Percentiles rank a stretch among this genome's conserved stretches.
phyloP scores from a whole-genome alignment of 2,329 filamentous ascomycete genomes.

The Trichophyton simii region DNA sequence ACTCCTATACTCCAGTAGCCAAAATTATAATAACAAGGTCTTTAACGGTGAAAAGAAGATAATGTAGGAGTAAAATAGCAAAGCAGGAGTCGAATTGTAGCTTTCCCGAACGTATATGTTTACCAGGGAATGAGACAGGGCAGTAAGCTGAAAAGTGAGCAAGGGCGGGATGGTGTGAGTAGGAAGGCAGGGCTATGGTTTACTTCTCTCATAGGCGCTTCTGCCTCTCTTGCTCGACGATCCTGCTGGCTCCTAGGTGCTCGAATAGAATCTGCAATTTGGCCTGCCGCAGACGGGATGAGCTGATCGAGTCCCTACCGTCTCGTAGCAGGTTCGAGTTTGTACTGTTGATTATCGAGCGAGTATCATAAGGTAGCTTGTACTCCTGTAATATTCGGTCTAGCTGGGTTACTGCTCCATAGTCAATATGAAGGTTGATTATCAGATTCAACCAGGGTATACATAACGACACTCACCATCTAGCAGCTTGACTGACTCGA shows the following conservation, averaged over 20 bases:
- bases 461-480: constrained; percentile 13
- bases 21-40: not conserved
- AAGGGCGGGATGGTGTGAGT: not conserved
- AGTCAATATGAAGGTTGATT: not conserved
- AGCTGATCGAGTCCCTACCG: constrained; percentile 6
- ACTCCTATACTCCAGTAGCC: not conserved
- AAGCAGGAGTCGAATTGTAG: not conserved
- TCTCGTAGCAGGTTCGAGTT: constrained; percentile 3
- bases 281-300: constrained; percentile 12
- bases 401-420: constrained; percentile 14
- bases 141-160: not conserved
- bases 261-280: constrained; percentile 17
- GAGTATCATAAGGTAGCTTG: constrained; percentile 14
- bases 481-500: constrained; percentile 15
- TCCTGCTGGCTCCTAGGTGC: constrained; percentile 15
- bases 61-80: not conserved
- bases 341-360: constrained; percentile 8
- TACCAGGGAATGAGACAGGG: not conserved
- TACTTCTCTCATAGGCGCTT: not conserved
- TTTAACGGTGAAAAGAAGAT: not conserved
- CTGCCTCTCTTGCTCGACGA: constrained; percentile 12
- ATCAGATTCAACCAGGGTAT: not conserved
- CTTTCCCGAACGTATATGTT: constrained; percentile 1
- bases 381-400: constrained; percentile 19
- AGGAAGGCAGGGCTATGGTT: not conserved